Conservation (phyloP, 768 basidiomycete genomes). For the Phaffia australis region DNA sequence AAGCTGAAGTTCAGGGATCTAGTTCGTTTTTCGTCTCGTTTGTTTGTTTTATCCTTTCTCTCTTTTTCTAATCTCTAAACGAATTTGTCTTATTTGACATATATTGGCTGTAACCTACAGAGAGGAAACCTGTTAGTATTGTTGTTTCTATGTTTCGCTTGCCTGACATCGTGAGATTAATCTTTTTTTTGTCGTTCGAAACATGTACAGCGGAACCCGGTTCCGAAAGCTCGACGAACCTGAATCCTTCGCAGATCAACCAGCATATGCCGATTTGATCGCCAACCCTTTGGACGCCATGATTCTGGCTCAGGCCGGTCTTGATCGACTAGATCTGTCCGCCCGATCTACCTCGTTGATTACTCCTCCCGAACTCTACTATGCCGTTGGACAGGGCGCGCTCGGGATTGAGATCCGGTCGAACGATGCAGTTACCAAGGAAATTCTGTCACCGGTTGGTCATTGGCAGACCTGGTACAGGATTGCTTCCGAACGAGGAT, state of each 20-base stretch:
- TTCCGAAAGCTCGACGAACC: constrained; percentile 79
- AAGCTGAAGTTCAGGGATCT: constrained; percentile 71
- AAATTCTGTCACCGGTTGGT: constrained; percentile 56
- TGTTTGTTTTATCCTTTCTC: background rate
- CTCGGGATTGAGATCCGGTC: constrained; percentile 67
- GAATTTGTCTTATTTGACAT: too few species aligned
- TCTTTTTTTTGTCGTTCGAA: too few species aligned
- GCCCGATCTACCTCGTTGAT: constrained; percentile 67
- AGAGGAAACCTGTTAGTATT: constrained; percentile 5
- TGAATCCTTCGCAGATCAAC: too few species aligned
- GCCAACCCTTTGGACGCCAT: constrained; percentile 71
- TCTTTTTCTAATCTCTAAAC: background rate
- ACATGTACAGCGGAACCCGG: constrained; percentile 63
- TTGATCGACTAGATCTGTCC: constrained; percentile 57
- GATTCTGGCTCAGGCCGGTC: constrained; percentile 85
- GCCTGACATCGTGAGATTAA: too few species aligned
- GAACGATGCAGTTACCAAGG: constrained; percentile 51
- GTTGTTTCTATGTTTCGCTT: too few species aligned
- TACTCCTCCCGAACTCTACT: constrained; percentile 50
- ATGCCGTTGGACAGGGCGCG: constrained; percentile 91
- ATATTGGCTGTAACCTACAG: background rate
- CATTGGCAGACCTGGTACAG: constrained; percentile 68
- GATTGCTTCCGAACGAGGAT: constrained; percentile 74
- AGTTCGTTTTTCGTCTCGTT: constrained; percentile 47
- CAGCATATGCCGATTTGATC: too few species aligned